These are phyloP conservation scores for Jacaranda mimosifolia DNA, from an alignment of 257 asterid genomes.

Conservation along the genomic window DNA sequence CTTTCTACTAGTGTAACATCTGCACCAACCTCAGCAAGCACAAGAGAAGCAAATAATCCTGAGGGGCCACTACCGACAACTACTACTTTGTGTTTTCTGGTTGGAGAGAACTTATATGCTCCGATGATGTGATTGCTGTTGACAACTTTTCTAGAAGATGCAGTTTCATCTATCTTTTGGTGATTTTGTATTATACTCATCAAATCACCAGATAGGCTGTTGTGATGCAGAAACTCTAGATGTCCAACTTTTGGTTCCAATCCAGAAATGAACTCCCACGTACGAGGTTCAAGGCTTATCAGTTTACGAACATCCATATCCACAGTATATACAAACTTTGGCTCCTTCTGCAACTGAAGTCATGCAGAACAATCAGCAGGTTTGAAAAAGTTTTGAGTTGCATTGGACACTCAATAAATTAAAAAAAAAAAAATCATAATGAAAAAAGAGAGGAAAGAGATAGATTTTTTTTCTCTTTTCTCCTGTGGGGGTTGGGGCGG, in stretches of 20 bases:
- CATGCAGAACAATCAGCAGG: constrained; percentile 30
- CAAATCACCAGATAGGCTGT: constrained; percentile 63
- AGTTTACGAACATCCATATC: constrained; percentile 77
- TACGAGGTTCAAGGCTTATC: constrained; percentile 78
- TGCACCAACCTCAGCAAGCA: constrained; percentile 96
- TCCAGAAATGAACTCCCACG: constrained; percentile 76
- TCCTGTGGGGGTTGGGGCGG: not conserved
- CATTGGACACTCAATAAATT: constrained; percentile 20
- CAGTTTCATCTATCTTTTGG: constrained; percentile 42
- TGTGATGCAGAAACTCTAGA: constrained; percentile 62
- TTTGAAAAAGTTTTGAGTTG: constrained; percentile 14
- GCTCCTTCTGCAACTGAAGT: constrained; percentile 71
- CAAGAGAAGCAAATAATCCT: constrained; percentile 95
- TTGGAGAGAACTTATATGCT: constrained; percentile 38
- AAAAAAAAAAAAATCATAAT: not conserved
- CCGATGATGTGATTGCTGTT: constrained; percentile 33
- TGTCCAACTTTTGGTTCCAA: constrained; percentile 79
- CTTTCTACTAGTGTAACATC: constrained; percentile 91
- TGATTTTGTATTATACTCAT: constrained; percentile 51
- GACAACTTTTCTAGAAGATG: constrained; percentile 42
- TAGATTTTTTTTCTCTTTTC: too few species aligned
- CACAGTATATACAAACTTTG: constrained; percentile 90
- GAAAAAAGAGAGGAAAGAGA: not conserved
- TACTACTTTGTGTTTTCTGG: constrained; percentile 72
- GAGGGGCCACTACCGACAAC: constrained; percentile 98